These are phyloP conservation scores for Forsythia viridissima DNA, from an alignment of 257 asterid species.

Conservation along the genomic window DNA sequence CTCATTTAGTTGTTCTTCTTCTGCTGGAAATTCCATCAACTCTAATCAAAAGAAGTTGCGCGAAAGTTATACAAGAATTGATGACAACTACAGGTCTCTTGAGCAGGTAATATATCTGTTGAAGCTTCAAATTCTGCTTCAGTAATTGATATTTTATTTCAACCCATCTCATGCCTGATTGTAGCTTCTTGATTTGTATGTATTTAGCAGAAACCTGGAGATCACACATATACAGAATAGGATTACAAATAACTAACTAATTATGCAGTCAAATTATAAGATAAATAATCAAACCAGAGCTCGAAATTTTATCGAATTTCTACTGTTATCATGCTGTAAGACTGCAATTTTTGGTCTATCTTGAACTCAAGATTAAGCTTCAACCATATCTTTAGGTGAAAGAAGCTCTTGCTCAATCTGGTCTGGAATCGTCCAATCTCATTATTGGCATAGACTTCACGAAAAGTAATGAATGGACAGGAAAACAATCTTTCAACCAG, in stretches of 20 bases:
- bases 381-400: slow-evolving; percentile 49
- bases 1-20: neutral
- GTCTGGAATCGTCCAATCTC: slow-evolving; percentile 90
- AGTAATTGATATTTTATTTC: neutral
- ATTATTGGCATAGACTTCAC: slow-evolving; percentile 93
- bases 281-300: no score
- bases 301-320: no score
- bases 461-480: slow-evolving; percentile 93
- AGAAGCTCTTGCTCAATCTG: slow-evolving; percentile 70
- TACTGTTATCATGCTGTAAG: no score
- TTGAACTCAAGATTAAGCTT: neutral
- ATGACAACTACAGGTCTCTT: slow-evolving; percentile 56
- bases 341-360: neutral
- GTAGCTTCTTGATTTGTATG: neutral
- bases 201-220: neutral
- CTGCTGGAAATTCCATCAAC: slow-evolving; percentile 10
- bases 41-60: slow-evolving; percentile 31
- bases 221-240: no score
- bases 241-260: no score
- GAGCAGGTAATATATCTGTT: slow-evolving; percentile 51
- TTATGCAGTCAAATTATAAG: no score
- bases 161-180: neutral
- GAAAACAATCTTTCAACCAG: slow-evolving; percentile 55
- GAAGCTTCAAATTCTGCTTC: neutral
- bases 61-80: slow-evolving; percentile 50